Evolutionary conservation across 176 grass and related monocot species (phyloP).

Genomic region (Oryza officinalis): DNA sequence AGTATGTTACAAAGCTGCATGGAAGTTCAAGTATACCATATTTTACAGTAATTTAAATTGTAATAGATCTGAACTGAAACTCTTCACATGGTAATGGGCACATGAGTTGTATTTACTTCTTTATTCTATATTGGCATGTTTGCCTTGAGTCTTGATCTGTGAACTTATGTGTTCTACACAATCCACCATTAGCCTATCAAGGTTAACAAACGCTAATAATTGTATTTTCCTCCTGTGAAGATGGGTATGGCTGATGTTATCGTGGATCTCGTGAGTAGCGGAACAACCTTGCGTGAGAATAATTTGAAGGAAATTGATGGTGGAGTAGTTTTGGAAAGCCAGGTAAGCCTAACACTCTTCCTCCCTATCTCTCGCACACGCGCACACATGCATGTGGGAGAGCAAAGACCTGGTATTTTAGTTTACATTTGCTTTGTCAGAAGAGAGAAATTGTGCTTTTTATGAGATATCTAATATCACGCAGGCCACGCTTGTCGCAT

Average conservation of each 20-base stretch:
- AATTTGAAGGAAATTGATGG: conserved; percentile 97
- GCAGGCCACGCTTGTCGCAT: conserved; percentile 89
- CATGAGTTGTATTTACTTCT: background rate
- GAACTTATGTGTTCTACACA: background rate
- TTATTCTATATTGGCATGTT: conserved; percentile 5
- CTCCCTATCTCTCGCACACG: background rate
- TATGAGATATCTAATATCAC: conserved; percentile 10
- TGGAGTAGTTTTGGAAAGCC: conserved; percentile 86
- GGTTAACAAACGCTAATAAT: conserved; percentile 12
- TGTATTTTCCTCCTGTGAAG: conserved; percentile 39
- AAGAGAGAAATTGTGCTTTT: background rate
- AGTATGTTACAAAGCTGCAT: conserved; percentile 2
- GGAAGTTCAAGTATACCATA: background rate
- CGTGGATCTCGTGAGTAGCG: conserved; percentile 97
- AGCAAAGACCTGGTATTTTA: background rate
- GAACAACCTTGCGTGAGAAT: conserved; percentile 89
- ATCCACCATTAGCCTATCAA: conserved; percentile 1
- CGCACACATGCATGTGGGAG: rapidly evolving
- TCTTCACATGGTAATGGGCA: conserved; percentile 1
- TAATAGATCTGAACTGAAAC: background rate
- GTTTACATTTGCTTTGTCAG: background rate
- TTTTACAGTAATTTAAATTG: background rate
- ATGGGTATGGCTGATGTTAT: conserved; percentile 98
- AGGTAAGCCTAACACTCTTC: conserved; percentile 51
- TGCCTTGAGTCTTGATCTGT: conserved; percentile 2